Conservation (phyloP, 305 asterid species). For the Fraxinus sp. region DNA sequence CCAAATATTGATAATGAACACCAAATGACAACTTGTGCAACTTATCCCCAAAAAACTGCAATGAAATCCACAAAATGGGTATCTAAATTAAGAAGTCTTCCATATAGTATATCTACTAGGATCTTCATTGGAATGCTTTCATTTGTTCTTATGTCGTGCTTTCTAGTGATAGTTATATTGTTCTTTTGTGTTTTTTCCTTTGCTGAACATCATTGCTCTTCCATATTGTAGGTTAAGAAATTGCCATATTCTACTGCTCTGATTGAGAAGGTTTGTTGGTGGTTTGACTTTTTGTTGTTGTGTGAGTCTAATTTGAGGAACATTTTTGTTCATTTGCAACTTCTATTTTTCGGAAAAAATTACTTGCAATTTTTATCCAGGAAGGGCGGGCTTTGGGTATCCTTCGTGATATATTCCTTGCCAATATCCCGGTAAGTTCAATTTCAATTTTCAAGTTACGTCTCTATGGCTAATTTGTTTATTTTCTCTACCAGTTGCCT, state of each 20-base stretch:
- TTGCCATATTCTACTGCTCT: constrained; percentile 28
- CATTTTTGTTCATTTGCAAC: constrained; percentile 4
- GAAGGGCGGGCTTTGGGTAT: constrained; percentile 67
- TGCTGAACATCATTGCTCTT: constrained; percentile 21
- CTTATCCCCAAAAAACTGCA: not conserved
- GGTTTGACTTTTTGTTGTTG: not conserved
- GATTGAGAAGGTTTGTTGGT: constrained; percentile 43
- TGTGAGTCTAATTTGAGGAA: constrained; percentile 9
- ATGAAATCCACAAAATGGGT: not conserved
- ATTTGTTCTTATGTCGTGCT: not conserved
- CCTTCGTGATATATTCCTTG: constrained; percentile 72
- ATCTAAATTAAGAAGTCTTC: not conserved
- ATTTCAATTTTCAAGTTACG: constrained; percentile 23
- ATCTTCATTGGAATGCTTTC: not conserved
- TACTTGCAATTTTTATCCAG: constrained; percentile 35
- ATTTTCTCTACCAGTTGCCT: constrained; percentile 7
- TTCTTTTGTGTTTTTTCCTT: not conserved
- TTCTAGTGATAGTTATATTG: not conserved
- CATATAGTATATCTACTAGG: not conserved
- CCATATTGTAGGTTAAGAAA: constrained; percentile 51
- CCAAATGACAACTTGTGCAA: not conserved
- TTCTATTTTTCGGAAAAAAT: constrained; percentile 5
- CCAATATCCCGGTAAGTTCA: constrained; percentile 73
- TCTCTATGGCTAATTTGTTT: constrained; percentile 17
- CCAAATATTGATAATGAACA: not conserved